Percentiles rank a stretch among this genome's conserved stretches.
Conservation (phyloP, 768 basidiomycete species). For the Trametes cubensis region DNA sequence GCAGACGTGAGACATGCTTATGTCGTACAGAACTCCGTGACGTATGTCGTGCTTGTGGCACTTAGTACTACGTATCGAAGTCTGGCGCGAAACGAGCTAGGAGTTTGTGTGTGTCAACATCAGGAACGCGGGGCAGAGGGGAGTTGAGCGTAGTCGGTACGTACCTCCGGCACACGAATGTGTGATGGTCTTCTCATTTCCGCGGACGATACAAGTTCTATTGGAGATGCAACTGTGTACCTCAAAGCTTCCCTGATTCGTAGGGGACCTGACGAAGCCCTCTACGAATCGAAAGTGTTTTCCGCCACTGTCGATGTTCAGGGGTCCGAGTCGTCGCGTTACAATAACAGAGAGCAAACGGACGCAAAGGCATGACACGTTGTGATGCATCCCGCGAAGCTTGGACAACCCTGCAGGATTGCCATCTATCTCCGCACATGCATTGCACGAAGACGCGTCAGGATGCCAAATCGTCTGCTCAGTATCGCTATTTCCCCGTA, state of each 20-base stretch:
- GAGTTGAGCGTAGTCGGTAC: background rate
- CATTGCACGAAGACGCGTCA: background rate
- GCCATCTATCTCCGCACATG: background rate
- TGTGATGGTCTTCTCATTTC: too few species aligned
- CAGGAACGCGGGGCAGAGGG: background rate
- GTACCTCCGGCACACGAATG: slow-evolving; percentile 5
- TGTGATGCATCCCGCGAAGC: slow-evolving; percentile 9
- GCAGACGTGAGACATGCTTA: too few species aligned
- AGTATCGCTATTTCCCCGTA: background rate
- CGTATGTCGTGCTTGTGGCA: too few species aligned
- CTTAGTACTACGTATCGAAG: too few species aligned
- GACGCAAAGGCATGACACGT: background rate
- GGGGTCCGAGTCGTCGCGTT: too few species aligned
- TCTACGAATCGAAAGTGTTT: too few species aligned
- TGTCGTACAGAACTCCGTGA: too few species aligned
- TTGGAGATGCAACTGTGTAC: background rate
- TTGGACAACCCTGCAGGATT: background rate
- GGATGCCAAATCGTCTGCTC: background rate
- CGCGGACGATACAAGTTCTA: background rate
- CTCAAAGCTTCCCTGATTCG: too few species aligned
- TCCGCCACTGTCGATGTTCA: too few species aligned
- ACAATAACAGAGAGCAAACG: too few species aligned
- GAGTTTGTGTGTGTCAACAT: background rate
- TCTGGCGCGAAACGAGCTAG: too few species aligned
- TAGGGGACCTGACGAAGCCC: too few species aligned